phyloP scores from a whole-genome alignment of 805 yeast genomes.

The Saturnispora dispora region DNA sequence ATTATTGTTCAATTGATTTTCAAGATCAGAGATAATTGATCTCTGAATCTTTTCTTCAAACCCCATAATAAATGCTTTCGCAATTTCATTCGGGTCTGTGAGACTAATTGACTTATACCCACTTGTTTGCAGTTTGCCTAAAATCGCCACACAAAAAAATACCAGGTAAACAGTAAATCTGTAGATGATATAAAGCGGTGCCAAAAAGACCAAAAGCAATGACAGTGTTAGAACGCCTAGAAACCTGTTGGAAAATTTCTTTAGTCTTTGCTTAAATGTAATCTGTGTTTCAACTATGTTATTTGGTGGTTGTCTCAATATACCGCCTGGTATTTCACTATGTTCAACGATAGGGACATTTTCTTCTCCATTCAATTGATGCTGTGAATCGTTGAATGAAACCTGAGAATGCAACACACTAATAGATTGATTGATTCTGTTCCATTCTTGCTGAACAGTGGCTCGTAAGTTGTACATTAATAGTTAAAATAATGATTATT shows the following conservation, averaged over 20 bases:
- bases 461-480: slow-evolving; percentile 1
- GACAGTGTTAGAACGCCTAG: neutral
- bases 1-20: slow-evolving; percentile 5
- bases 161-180: slow-evolving; percentile 15
- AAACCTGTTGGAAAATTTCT: neutral
- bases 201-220: slow-evolving; percentile 12
- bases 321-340: slow-evolving; percentile 11
- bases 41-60: slow-evolving; percentile 25
- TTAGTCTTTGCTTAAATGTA: neutral
- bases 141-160: slow-evolving; percentile 18
- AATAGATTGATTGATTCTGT: neutral
- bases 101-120: slow-evolving; percentile 17
- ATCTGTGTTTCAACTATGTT: neutral
- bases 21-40: neutral
- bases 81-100: slow-evolving; percentile 26
- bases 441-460: neutral
- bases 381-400: neutral
- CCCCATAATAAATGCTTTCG: slow-evolving; percentile 25
- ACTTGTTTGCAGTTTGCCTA: slow-evolving; percentile 16
- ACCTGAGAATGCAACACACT: neutral
- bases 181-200: slow-evolving; percentile 22
- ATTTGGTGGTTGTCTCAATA: neutral
- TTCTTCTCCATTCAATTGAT: neutral
- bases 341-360: neutral
- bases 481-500: neutral